Percentiles rank a stretch among this genome's conserved stretches.
phyloP scores from a whole-genome alignment of 805 yeast genomes.

The Brettanomyces custersianus region DNA sequence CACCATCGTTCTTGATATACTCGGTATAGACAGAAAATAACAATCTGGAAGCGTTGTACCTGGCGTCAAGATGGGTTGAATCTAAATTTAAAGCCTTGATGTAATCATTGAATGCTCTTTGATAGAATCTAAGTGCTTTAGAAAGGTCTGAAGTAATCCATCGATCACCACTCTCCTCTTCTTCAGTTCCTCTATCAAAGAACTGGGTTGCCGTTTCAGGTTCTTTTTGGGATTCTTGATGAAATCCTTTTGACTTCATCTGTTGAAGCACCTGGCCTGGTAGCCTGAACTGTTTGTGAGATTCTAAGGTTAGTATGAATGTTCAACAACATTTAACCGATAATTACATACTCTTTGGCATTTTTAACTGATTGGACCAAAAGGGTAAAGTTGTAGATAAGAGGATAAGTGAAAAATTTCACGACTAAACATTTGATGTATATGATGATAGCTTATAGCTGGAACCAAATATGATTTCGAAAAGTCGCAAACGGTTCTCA shows the following conservation, averaged over 20 bases:
- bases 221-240: slow-evolving; percentile 4
- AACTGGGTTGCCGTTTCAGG: slow-evolving; percentile 42
- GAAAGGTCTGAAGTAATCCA: slow-evolving; percentile 61
- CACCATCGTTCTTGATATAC: slow-evolving; percentile 39
- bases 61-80: slow-evolving; percentile 31
- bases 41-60: slow-evolving; percentile 52
- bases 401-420: too few species aligned
- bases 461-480: too few species aligned
- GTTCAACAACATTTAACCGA: too few species aligned
- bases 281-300: slow-evolving; percentile 7
- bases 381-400: too few species aligned
- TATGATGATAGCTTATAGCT: too few species aligned
- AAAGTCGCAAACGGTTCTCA: too few species aligned
- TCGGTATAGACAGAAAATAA: slow-evolving; percentile 49
- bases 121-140: slow-evolving; percentile 58
- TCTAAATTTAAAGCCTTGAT: slow-evolving; percentile 24
- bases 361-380: too few species aligned
- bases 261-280: slow-evolving; percentile 9
- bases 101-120: slow-evolving; percentile 43
- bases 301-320: slow-evolving; percentile 1
- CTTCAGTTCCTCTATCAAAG: slow-evolving; percentile 46
- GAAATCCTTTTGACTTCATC: slow-evolving; percentile 1
- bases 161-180: slow-evolving; percentile 70
- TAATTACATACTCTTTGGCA: too few species aligned
- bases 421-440: too few species aligned